phyloP scores from a whole-genome alignment of 1,284 basidiomycete species.

The Ustilago nuda region DNA sequence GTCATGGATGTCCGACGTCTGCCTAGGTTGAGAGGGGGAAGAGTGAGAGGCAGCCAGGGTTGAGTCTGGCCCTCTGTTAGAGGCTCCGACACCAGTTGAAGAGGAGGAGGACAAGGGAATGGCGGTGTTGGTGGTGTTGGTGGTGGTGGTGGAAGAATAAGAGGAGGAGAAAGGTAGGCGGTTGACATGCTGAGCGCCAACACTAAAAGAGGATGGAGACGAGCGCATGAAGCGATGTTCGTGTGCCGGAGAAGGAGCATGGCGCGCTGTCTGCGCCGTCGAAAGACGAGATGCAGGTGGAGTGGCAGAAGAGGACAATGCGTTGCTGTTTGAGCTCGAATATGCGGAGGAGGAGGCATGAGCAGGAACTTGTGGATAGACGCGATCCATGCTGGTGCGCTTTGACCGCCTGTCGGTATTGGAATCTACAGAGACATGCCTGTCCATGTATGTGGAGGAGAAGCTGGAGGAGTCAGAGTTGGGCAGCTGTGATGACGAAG shows the following conservation, averaged over 20 bases:
- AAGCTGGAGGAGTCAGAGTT: background rate
- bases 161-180: conserved; percentile 13
- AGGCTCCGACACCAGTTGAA: background rate
- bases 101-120: background rate
- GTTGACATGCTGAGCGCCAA: background rate
- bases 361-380: conserved; percentile 2
- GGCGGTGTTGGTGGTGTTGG: background rate
- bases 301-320: conserved; percentile 1
- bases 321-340: background rate
- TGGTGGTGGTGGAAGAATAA: conserved; percentile 3
- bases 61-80: conserved; percentile 1
- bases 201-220: background rate
- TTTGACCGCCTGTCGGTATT: conserved; percentile 11
- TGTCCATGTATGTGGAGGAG: background rate
- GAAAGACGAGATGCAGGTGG: background rate
- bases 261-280: background rate
- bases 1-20: background rate
- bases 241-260: background rate
- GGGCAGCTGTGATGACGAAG: conserved; percentile 2
- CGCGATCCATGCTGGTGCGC: conserved; percentile 35
- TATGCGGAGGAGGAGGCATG: background rate
- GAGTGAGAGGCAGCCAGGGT: background rate
- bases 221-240: conserved; percentile 8
- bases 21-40: background rate
- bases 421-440: background rate